Evolutionary conservation across 306 rosid genomes (phyloP).

Genomic region (Myrica gale): DNA sequence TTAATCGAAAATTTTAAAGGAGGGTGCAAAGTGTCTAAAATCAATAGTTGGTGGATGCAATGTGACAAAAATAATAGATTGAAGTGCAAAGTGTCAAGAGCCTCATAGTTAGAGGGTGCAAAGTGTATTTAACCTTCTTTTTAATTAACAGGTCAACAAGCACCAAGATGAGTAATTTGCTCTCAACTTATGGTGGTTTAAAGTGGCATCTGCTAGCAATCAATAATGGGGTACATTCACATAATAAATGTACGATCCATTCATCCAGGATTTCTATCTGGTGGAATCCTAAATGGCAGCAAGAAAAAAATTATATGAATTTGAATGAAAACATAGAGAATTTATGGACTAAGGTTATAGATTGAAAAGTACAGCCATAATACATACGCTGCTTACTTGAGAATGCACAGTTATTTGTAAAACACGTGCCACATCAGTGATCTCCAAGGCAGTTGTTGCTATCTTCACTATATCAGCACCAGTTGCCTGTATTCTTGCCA

Average conservation of each 20-base stretch:
- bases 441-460: slow-evolving; percentile 83
- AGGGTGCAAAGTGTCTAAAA: no score
- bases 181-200: background rate
- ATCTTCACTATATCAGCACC: slow-evolving; percentile 97
- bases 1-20: no score
- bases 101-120: no score
- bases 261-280: background rate
- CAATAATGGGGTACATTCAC: background rate
- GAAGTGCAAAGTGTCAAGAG: no score
- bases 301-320: background rate
- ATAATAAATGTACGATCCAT: background rate
- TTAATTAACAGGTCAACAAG: background rate
- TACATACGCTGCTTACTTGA: slow-evolving; percentile 66
- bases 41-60: no score
- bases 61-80: no score
- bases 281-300: background rate
- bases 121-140: background rate
- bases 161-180: background rate
- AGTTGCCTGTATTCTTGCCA: slow-evolving; percentile 76
- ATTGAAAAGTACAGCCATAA: background rate
- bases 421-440: slow-evolving; percentile 75
- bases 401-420: slow-evolving; percentile 77
- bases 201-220: slow-evolving; percentile 1
- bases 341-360: background rate
- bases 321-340: background rate